These are phyloP conservation scores for Trypanosomatidae sp. DNA, from an alignment of 208 protist genomes.

Conservation along the genomic window DNA sequence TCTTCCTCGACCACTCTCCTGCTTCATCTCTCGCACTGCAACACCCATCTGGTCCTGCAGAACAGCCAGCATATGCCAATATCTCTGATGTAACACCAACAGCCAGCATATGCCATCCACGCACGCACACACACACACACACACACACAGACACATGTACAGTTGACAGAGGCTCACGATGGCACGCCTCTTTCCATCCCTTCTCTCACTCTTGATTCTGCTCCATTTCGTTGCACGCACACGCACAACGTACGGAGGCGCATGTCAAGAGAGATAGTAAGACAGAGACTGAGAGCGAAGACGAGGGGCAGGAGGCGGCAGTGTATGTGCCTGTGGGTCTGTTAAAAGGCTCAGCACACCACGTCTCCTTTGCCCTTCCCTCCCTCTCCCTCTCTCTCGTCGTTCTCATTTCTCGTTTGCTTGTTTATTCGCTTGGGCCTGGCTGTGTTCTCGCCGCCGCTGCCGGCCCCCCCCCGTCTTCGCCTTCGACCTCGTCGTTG, in stretches of 20 bases:
- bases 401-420: not conserved
- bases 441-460: not conserved
- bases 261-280: not conserved
- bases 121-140: not conserved
- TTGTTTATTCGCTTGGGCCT: not conserved
- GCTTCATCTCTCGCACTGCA: not conserved
- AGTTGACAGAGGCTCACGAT: not conserved
- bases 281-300: not conserved
- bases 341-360: not conserved
- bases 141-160: not conserved
- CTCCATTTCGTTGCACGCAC: not conserved
- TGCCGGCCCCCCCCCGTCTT: no score
- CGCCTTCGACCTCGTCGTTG: no score
- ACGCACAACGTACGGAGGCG: not conserved
- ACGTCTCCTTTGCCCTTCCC: not conserved
- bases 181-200: not conserved
- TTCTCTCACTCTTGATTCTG: not conserved
- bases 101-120: not conserved
- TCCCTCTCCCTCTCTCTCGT: not conserved
- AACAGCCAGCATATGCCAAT: not conserved
- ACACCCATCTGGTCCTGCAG: not conserved
- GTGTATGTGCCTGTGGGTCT: not conserved
- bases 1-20: not conserved
- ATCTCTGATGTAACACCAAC: not conserved
- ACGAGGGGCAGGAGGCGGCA: not conserved